Evolutionary conservation across 129 eudicot genomes (phyloP).

Genomic region (Flaveria sonorensis): DNA sequence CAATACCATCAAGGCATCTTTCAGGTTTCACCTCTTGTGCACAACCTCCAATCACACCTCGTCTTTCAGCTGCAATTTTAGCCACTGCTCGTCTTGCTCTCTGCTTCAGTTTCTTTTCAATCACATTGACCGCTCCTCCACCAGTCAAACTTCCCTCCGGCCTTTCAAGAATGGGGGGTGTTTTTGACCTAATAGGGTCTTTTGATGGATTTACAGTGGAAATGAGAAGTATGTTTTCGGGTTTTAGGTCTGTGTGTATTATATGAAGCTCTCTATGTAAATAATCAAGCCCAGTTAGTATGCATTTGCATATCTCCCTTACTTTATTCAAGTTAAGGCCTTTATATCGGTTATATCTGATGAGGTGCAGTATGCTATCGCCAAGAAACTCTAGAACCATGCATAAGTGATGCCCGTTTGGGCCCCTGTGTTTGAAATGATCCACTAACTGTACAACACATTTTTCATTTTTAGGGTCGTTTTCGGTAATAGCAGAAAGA

Average conservation of each 20-base stretch:
- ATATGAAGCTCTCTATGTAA: conserved; percentile 76
- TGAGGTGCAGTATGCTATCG: conserved; percentile 79
- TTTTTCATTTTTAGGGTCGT: conserved; percentile 65
- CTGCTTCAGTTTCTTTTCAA: conserved; percentile 84
- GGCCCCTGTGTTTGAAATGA: conserved; percentile 92
- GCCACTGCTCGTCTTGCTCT: conserved; percentile 95
- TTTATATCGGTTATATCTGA: conserved; percentile 77
- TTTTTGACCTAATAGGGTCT: conserved; percentile 77
- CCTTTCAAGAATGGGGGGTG: conserved; percentile 77
- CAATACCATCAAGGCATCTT: conserved; percentile 79
- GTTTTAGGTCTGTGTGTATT: conserved; percentile 89
- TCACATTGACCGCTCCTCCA: conserved; percentile 53
- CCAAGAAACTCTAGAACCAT: conserved; percentile 99
- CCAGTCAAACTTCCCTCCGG: conserved; percentile 80
- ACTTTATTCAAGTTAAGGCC: conserved; percentile 80
- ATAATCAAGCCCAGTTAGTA: conserved; percentile 83
- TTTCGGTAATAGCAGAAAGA: conserved; percentile 70
- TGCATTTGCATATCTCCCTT: conserved; percentile 85
- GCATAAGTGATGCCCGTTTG: conserved; percentile 95
- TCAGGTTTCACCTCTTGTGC: conserved; percentile 55
- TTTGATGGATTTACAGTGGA: conserved; percentile 85
- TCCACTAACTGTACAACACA: conserved; percentile 77
- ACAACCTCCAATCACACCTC: conserved; percentile 62
- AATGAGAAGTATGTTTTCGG: conserved; percentile 84
- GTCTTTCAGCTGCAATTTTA: conserved; percentile 64